These are phyloP conservation scores for Trichomonas tenax DNA, from an alignment of 208 protist genomes.

Conservation along the genomic window DNA sequence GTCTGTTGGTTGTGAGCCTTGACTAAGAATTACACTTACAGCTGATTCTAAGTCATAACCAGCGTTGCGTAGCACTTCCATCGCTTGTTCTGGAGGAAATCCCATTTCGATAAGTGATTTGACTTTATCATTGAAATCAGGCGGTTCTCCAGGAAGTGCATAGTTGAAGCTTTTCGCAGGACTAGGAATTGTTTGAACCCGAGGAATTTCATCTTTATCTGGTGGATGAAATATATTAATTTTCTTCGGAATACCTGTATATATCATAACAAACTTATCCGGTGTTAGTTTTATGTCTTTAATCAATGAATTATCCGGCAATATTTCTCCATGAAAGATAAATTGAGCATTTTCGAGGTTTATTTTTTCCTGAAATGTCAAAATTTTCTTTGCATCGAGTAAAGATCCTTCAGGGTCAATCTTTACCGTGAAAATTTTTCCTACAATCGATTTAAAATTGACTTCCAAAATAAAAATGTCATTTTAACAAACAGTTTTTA, in stretches of 20 bases:
- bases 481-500: too few relatives aligned
- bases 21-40: background rate
- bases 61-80: background rate
- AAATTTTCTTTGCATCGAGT: background rate
- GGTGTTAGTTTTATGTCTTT: background rate
- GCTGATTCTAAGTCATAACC: background rate
- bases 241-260: background rate
- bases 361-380: background rate
- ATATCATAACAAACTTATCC: background rate
- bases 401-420: background rate
- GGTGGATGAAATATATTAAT: too few relatives aligned
- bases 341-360: background rate
- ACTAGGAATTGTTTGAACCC: background rate
- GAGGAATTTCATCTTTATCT: background rate
- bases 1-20: background rate
- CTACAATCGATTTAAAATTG: background rate
- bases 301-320: background rate
- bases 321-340: background rate
- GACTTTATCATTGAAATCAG: background rate
- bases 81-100: background rate
- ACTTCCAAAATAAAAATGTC: too few relatives aligned
- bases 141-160: background rate
- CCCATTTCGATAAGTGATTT: background rate
- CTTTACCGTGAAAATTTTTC: background rate
- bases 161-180: background rate